phyloP scores from a whole-genome alignment of 1,139 yeast genomes.

The Magnusiomyces magnusii region DNA sequence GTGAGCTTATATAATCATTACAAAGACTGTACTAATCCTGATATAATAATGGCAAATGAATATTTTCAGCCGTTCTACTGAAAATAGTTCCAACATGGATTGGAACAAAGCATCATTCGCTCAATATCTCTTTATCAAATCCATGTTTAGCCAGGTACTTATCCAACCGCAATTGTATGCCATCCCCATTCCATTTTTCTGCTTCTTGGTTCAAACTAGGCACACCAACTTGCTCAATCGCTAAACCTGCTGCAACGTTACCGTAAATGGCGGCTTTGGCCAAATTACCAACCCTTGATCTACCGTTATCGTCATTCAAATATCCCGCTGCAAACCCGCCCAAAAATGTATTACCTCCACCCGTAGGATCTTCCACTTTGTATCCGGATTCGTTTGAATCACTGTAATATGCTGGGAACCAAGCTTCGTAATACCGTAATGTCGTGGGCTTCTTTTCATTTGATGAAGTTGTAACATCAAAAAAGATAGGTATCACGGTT shows the following conservation, averaged over 20 bases:
- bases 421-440: slow-evolving; percentile 19
- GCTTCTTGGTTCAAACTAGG: slow-evolving; percentile 37
- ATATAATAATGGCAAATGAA: not conserved
- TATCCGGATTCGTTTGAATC: slow-evolving; percentile 25
- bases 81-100: too few species aligned
- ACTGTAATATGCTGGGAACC: slow-evolving; percentile 72
- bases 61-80: too few species aligned
- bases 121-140: not conserved
- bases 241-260: slow-evolving; percentile 68
- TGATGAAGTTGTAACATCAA: not conserved
- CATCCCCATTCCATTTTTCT: slow-evolving; percentile 51
- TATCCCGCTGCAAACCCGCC: slow-evolving; percentile 71
- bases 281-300: slow-evolving; percentile 38
- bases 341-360: slow-evolving; percentile 86
- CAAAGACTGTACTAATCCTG: not conserved
- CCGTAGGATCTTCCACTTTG: slow-evolving; percentile 78
- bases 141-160: not conserved
- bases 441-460: not conserved
- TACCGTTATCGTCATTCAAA: slow-evolving; percentile 29
- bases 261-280: slow-evolving; percentile 57
- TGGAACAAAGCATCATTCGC: not conserved
- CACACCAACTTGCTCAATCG: slow-evolving; percentile 70
- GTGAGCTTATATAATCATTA: not conserved
- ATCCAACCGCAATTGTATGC: slow-evolving; percentile 17
- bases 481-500: not conserved